These are phyloP conservation scores for Sporothrix mexicana DNA, from an alignment of 2,329 filamentous ascomycete species.

Conservation along the genomic window DNA sequence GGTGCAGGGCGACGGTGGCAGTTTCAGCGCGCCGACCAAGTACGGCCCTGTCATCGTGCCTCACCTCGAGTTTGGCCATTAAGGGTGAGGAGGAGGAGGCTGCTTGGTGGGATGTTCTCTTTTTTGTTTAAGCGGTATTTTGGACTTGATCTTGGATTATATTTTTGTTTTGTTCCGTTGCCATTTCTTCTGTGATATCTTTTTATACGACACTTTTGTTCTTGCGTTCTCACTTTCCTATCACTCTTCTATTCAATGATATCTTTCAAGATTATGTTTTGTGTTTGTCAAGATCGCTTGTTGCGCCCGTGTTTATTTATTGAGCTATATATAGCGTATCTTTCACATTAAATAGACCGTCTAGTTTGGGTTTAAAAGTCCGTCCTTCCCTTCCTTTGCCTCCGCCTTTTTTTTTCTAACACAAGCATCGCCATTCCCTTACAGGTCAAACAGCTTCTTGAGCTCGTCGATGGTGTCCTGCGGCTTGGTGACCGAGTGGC, in stretches of 20 bases:
- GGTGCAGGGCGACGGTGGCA: slow-evolving; percentile 82
- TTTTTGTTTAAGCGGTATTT: neutral
- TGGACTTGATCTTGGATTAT: neutral
- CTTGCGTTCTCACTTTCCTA: neutral
- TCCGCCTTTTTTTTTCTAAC: neutral
- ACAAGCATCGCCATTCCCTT: neutral
- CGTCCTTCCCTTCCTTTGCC: neutral
- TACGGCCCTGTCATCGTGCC: slow-evolving; percentile 97
- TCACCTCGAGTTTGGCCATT: slow-evolving; percentile 76
- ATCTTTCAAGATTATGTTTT: slow-evolving; percentile 11
- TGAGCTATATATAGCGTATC: slow-evolving; percentile 18
- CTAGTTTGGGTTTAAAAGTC: neutral
- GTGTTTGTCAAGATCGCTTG: neutral
- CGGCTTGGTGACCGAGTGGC: slow-evolving; percentile 81
- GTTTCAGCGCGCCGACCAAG: slow-evolving; percentile 78
- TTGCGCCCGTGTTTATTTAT: neutral
- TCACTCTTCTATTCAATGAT: neutral
- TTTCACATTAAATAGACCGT: slow-evolving; percentile 27
- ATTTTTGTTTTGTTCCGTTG: neutral
- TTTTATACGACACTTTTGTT: neutral
- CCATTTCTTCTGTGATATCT: neutral
- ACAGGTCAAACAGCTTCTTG: slow-evolving; percentile 77
- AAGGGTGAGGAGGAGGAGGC: neutral
- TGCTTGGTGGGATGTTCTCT: neutral
- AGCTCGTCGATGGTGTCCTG: slow-evolving; percentile 81